Conservation (phyloP, 805 yeast species). For the Starmerella floricola region DNA sequence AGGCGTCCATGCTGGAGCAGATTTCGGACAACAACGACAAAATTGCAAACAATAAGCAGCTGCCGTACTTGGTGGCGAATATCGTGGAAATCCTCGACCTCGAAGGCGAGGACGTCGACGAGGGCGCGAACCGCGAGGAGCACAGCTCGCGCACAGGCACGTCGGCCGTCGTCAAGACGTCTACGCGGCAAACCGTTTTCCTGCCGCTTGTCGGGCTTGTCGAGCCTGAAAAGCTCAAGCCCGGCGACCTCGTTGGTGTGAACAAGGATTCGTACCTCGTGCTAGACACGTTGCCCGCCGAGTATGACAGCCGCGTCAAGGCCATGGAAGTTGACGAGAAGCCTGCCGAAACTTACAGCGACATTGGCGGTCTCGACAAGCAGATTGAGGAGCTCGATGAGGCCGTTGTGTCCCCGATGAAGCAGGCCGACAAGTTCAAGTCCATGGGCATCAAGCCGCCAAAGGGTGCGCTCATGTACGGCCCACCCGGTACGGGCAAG, state of each 20-base stretch:
- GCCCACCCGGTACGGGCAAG: constrained; percentile 99
- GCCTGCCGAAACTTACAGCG: constrained; percentile 93
- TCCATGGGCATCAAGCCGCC: constrained; percentile 94
- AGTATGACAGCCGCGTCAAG: constrained; percentile 93
- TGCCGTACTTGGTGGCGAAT: constrained; percentile 93
- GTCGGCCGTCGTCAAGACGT: constrained; percentile 96
- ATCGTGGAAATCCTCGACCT: constrained; percentile 89
- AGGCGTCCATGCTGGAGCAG: constrained; percentile 81
- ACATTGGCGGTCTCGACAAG: constrained; percentile 95
- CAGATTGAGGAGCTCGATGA: constrained; percentile 97
- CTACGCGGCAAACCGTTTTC: constrained; percentile 94
- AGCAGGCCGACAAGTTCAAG: constrained; percentile 92
- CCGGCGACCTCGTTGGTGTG: constrained; percentile 96
- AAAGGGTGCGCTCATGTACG: constrained; percentile 96
- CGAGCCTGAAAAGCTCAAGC: constrained; percentile 79
- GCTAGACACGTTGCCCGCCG: constrained; percentile 89
- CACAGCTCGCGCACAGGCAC: constrained; percentile 87
- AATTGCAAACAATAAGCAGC: constrained; percentile 85
- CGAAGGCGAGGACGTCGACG: constrained; percentile 63
- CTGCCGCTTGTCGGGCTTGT: constrained; percentile 92
- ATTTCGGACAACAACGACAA: constrained; percentile 94
- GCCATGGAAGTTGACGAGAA: constrained; percentile 99
- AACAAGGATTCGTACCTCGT: constrained; percentile 92
- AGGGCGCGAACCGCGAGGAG: constrained; percentile 89
- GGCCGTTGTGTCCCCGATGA: constrained; percentile 97